Evolutionary conservation across 2,329 filamentous ascomycete species (phyloP).

Genomic region (Anthostomella pinea): DNA sequence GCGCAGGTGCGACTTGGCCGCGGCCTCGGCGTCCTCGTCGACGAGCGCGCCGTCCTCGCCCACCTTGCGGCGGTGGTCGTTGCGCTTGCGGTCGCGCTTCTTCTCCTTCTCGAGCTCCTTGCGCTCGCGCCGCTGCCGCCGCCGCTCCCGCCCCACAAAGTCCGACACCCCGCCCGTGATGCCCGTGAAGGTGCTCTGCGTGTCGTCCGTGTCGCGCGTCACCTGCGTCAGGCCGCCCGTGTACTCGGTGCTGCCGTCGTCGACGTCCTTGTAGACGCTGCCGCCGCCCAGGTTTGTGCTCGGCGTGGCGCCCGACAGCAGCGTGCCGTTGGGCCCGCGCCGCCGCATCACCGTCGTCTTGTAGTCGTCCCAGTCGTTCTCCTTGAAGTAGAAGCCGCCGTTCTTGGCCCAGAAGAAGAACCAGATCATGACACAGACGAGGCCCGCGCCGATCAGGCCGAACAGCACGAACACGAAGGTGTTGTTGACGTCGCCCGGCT

Average conservation of each 20-base stretch:
- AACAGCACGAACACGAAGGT: slow-evolving; percentile 80
- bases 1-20: slow-evolving; percentile 67
- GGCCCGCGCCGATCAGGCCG: slow-evolving; percentile 73
- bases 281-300: slow-evolving; percentile 85
- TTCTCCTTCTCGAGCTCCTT: slow-evolving; percentile 46
- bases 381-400: slow-evolving; percentile 82
- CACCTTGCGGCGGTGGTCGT: slow-evolving; percentile 39
- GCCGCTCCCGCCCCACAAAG: slow-evolving; percentile 52
- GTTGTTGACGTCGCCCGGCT: slow-evolving; percentile 58
- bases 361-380: slow-evolving; percentile 97
- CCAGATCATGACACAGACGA: slow-evolving; percentile 80
- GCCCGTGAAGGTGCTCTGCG: slow-evolving; percentile 50
- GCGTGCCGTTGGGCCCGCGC: slow-evolving; percentile 83
- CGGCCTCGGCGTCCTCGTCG: slow-evolving; percentile 62
- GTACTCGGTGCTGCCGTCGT: slow-evolving; percentile 44
- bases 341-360: slow-evolving; percentile 89
- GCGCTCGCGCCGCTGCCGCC: slow-evolving; percentile 53
- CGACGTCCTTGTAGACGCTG: slow-evolving; percentile 75
- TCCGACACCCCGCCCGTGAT: slow-evolving; percentile 58
- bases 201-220: slow-evolving; percentile 41
- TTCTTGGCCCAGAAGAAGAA: slow-evolving; percentile 99
- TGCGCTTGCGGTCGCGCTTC: slow-evolving; percentile 37
- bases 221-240: slow-evolving; percentile 32
- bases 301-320: slow-evolving; percentile 77
- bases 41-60: slow-evolving; percentile 60